phyloP scores from a whole-genome alignment of 495 filamentous ascomycete species.

The Entonaema liquescens region DNA sequence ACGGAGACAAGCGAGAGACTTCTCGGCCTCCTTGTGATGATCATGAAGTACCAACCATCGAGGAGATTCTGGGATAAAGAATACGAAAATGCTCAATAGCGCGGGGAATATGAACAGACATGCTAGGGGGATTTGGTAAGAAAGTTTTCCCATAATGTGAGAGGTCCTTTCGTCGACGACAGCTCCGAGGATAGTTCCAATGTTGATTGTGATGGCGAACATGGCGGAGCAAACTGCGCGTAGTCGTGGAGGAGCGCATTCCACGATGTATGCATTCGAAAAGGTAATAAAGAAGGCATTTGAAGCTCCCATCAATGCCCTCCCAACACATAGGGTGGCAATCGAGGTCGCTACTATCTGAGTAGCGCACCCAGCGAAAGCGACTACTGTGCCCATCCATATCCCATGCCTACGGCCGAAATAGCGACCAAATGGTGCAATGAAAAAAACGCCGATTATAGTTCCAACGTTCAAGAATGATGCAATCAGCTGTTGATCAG shows the following conservation, averaged over 20 bases:
- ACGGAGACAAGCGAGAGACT: slow-evolving; percentile 35
- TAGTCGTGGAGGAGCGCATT: slow-evolving; percentile 49
- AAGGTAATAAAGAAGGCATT: slow-evolving; percentile 60
- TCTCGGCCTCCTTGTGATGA: slow-evolving; percentile 32
- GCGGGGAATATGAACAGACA: slow-evolving; percentile 57
- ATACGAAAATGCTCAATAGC: slow-evolving; percentile 50
- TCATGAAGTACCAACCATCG: slow-evolving; percentile 49
- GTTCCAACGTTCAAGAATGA: slow-evolving; percentile 46
- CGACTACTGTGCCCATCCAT: slow-evolving; percentile 51
- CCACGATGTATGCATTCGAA: slow-evolving; percentile 56
- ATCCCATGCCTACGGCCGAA: slow-evolving; percentile 52
- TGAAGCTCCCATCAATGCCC: slow-evolving; percentile 55
- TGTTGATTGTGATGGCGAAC: slow-evolving; percentile 55
- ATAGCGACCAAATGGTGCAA: slow-evolving; percentile 47
- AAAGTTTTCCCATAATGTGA: slow-evolving; percentile 47
- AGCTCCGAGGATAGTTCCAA: slow-evolving; percentile 58
- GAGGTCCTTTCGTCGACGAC: slow-evolving; percentile 61
- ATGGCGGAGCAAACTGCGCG: slow-evolving; percentile 53
- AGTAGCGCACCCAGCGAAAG: slow-evolving; percentile 48
- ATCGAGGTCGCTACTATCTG: slow-evolving; percentile 53
- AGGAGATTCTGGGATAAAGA: slow-evolving; percentile 62
- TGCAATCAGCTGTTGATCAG: slow-evolving; percentile 43
- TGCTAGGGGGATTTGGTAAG: slow-evolving; percentile 60
- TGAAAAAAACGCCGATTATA: slow-evolving; percentile 48
- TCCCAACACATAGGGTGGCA: slow-evolving; percentile 52